Conservation (phyloP, 2,329 filamentous ascomycete genomes). For the Paraconiothyrium sp. region DNA sequence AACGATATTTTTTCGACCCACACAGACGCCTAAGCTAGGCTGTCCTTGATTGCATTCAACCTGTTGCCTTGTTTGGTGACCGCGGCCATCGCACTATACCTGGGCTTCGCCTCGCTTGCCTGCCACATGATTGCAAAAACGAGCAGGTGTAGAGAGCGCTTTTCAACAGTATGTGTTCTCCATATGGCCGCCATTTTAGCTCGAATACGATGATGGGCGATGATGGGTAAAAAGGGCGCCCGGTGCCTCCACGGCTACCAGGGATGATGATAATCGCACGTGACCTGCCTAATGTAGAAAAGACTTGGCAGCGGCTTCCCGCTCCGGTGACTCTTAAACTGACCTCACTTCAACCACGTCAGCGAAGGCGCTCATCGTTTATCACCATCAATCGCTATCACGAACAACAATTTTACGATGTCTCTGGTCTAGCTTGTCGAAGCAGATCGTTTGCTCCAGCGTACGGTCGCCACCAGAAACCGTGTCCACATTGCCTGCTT, state of each 20-base stretch:
- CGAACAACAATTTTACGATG: conserved; percentile 9
- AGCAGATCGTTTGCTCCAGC: conserved; percentile 18
- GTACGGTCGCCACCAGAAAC: conserved; percentile 16
- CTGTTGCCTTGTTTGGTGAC: not conserved
- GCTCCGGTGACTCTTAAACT: conserved; percentile 19
- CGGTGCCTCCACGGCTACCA: not conserved
- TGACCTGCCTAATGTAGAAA: conserved; percentile 1
- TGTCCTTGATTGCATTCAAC: not conserved
- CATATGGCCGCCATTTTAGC: not conserved
- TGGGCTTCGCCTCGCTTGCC: no score
- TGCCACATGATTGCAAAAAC: no score
- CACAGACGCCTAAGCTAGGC: not conserved
- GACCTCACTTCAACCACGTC: conserved; percentile 19
- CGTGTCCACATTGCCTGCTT: conserved; percentile 14
- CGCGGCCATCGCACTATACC: not conserved
- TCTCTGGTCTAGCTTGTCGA: conserved; percentile 21
- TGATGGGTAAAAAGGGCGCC: conserved; percentile 2
- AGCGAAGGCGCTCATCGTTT: conserved; percentile 2
- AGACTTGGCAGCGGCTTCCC: conserved; percentile 10
- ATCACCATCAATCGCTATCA: conserved; percentile 9
- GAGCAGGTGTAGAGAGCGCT: not conserved
- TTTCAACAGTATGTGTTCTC: not conserved
- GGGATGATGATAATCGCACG: not conserved
- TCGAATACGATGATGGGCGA: not conserved
- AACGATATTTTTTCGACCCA: no score